These are phyloP conservation scores for Tremellales sp. DNA, from an alignment of 1,284 basidiomycete genomes.

Conservation along the genomic window DNA sequence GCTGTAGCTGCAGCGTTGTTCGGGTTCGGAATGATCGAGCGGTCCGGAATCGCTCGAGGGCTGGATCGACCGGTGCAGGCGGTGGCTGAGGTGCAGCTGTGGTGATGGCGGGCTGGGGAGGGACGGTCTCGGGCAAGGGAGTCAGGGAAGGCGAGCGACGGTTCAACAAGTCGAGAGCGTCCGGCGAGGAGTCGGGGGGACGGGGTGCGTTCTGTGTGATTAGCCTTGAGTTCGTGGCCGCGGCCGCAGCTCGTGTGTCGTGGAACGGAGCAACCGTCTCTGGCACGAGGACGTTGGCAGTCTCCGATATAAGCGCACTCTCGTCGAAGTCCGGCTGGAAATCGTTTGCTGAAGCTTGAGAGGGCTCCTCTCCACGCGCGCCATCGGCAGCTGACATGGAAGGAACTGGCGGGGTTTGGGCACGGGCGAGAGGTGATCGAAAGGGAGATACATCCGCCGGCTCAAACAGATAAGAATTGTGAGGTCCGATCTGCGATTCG, in stretches of 20 bases:
- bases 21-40: constrained; percentile 44
- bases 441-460: neutral
- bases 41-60: constrained; percentile 38
- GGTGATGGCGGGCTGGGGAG: neutral
- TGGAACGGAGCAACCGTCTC: too few species aligned
- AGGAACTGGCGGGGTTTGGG: too few species aligned
- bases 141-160: neutral
- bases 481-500: constrained; percentile 4
- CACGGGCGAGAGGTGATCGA: neutral
- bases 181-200: neutral
- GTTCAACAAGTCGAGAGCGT: neutral
- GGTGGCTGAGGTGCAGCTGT: constrained; percentile 3
- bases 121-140: constrained; percentile 1
- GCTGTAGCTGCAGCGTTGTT: constrained; percentile 47
- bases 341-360: too few species aligned
- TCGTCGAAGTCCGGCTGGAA: too few species aligned
- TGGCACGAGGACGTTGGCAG: too few species aligned
- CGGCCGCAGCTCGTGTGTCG: too few species aligned
- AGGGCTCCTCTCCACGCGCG: too few species aligned
- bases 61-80: constrained; percentile 24
- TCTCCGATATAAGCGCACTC: too few species aligned
- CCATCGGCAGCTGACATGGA: too few species aligned
- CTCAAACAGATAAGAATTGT: neutral
- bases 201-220: neutral
- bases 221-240: too few species aligned